Conservation (phyloP, 495 filamentous ascomycete species). For the Rhizodiscina lignyota region DNA sequence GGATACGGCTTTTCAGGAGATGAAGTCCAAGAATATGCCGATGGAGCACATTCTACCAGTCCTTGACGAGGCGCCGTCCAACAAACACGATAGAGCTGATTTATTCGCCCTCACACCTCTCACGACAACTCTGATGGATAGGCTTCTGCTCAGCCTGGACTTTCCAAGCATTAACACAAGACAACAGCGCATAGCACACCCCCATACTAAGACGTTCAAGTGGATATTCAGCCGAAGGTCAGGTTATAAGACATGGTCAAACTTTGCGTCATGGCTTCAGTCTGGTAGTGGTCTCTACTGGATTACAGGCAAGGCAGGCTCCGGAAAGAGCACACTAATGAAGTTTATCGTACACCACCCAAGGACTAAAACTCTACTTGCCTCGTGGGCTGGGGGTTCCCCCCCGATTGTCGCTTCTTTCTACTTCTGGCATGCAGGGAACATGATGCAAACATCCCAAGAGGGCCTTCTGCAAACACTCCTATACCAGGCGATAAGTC, state of each 20-base stretch:
- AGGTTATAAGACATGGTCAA: background rate
- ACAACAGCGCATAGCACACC: background rate
- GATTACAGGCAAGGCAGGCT: constrained; percentile 4
- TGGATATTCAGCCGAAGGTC: background rate
- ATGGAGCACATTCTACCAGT: too few relatives aligned
- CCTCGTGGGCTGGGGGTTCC: background rate
- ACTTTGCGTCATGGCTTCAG: background rate
- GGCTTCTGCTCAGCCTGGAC: too few relatives aligned
- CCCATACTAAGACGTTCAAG: background rate
- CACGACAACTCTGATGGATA: too few relatives aligned
- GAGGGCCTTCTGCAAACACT: constrained; percentile 28
- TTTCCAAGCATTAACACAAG: too few relatives aligned
- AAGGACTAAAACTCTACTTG: background rate
- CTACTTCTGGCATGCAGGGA: constrained; percentile 31
- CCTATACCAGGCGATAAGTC: constrained; percentile 21
- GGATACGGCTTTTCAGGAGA: too few relatives aligned
- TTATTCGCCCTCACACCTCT: too few relatives aligned
- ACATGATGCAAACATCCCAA: constrained; percentile 22
- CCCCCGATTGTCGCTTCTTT: constrained; percentile 18
- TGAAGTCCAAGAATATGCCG: too few relatives aligned
- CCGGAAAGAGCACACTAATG: constrained; percentile 7
- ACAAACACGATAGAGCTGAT: too few relatives aligned
- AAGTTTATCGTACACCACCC: constrained; percentile 2
- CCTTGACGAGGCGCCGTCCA: too few relatives aligned
- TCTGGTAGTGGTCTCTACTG: constrained; percentile 2